Percentiles rank a stretch among this genome's conserved stretches.
Evolutionary conservation across 2,329 filamentous ascomycete species (phyloP).

Genomic region (Penicillium sp.): DNA sequence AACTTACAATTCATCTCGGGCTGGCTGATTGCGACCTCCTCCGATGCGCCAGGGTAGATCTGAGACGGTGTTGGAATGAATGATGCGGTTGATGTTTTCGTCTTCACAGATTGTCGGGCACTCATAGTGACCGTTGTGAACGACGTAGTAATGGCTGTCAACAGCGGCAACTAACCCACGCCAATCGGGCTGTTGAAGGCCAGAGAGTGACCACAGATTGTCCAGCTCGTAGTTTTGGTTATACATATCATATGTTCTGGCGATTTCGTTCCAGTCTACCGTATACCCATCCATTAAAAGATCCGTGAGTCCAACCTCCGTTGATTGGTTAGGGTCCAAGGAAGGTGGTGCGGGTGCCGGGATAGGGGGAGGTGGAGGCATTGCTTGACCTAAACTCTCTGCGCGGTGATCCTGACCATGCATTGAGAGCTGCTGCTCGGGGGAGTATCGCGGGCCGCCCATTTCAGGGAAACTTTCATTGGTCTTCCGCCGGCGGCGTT

Average conservation of each 20-base stretch:
- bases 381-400: slow-evolving; percentile 26
- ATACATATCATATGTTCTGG: slow-evolving; percentile 42
- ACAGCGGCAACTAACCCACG: slow-evolving; percentile 48
- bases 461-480: slow-evolving; percentile 37
- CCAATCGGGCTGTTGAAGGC: slow-evolving; percentile 47
- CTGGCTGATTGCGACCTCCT: slow-evolving; percentile 31
- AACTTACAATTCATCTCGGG: slow-evolving; percentile 48
- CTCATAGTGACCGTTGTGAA: slow-evolving; percentile 41
- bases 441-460: slow-evolving; percentile 27
- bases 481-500: slow-evolving; percentile 42
- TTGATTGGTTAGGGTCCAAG: slow-evolving; percentile 26
- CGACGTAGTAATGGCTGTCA: slow-evolving; percentile 48
- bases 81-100: slow-evolving; percentile 40
- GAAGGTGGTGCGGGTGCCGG: slow-evolving; percentile 30
- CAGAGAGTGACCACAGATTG: slow-evolving; percentile 46
- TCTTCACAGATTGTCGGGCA: slow-evolving; percentile 40
- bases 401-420: slow-evolving; percentile 31
- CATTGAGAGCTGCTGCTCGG: slow-evolving; percentile 39
- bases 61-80: slow-evolving; percentile 37
- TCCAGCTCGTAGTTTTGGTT: slow-evolving; percentile 47
- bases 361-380: slow-evolving; percentile 27
- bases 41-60: slow-evolving; percentile 44
- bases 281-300: slow-evolving; percentile 44
- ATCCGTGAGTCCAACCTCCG: slow-evolving; percentile 40
- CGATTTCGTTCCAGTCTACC: slow-evolving; percentile 43